A percentile compares a stretch with the other conserved stretches of the same genome.
Evolutionary conservation across 805 yeast genomes (phyloP).

Genomic region (Candida pseudofarinosa): DNA sequence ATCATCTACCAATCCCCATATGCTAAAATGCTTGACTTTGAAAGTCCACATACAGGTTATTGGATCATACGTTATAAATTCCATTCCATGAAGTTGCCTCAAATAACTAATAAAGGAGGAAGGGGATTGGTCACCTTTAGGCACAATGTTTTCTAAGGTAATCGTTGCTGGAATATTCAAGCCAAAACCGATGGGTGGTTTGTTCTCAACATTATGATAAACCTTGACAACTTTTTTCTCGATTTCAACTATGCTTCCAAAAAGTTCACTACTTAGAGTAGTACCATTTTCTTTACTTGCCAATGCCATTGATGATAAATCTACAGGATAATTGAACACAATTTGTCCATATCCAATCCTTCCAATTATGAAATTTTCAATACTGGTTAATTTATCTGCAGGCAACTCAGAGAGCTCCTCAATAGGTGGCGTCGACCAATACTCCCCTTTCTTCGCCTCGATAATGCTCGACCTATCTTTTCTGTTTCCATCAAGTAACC

Average conservation of each 20-base stretch:
- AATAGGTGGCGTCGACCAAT: constrained; percentile 72
- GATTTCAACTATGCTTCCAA: constrained; percentile 34
- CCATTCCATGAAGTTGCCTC: constrained; percentile 61
- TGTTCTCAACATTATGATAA: constrained; percentile 49
- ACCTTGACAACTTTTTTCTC: constrained; percentile 53
- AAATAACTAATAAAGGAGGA: constrained; percentile 48
- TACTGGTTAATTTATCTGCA: constrained; percentile 44
- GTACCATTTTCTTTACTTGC: constrained; percentile 28
- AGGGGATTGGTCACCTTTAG: constrained; percentile 42
- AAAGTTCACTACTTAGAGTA: constrained; percentile 41
- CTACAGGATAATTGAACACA: constrained; percentile 65
- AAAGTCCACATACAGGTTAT: constrained; percentile 73
- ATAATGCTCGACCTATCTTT: constrained; percentile 5
- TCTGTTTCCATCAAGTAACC: constrained; percentile 1
- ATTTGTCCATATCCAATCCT: constrained; percentile 66
- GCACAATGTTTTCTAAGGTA: constrained; percentile 58
- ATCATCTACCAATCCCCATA: constrained; percentile 85
- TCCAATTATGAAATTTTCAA: constrained; percentile 66
- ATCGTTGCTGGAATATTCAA: constrained; percentile 75
- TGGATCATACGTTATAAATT: constrained; percentile 76
- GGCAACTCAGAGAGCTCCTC: constrained; percentile 43
- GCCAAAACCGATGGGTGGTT: constrained; percentile 65
- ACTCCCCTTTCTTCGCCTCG: constrained; percentile 31
- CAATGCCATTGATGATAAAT: constrained; percentile 49
- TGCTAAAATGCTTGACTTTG: constrained; percentile 85